phyloP scores from a whole-genome alignment of 2,329 filamentous ascomycete species.

The Chrysosporium keratinophilum region DNA sequence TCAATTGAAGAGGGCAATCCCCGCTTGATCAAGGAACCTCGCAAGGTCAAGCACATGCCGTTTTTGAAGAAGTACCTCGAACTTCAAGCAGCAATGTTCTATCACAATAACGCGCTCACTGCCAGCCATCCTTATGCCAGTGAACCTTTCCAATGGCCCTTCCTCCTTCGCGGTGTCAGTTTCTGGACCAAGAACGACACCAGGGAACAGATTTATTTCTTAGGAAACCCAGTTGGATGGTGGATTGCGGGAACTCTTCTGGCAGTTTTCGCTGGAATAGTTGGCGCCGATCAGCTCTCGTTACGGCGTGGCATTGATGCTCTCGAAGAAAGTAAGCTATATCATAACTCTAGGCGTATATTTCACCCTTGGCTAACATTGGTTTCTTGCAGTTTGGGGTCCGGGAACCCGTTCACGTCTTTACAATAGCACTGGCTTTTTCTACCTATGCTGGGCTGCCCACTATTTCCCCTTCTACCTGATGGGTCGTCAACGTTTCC shows the following conservation, averaged over 20 bases:
- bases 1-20: constrained; percentile 60
- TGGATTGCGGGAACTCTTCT: constrained; percentile 89
- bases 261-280: constrained; percentile 84
- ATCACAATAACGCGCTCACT: constrained; percentile 96
- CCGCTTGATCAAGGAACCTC: constrained; percentile 64
- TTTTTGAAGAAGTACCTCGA: constrained; percentile 95
- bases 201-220: constrained; percentile 93
- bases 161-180: constrained; percentile 90
- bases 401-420: constrained; percentile 79
- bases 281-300: constrained; percentile 86
- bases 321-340: constrained; percentile 76
- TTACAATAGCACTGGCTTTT: constrained; percentile 98
- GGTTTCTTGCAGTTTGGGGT: constrained; percentile 31
- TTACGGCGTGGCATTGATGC: constrained; percentile 87
- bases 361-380: constrained; percentile 24
- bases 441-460: constrained; percentile 95
- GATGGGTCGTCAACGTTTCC: constrained; percentile 95
- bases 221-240: constrained; percentile 94
- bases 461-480: constrained; percentile 97
- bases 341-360: not conserved
- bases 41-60: constrained; percentile 69
- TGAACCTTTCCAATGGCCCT: constrained; percentile 93
- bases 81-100: constrained; percentile 96
- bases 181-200: constrained; percentile 99
- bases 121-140: constrained; percentile 95